These are phyloP conservation scores for Diversispora epigaea DNA, from an alignment of 192 early-diverging fungal genomes.

Conservation along the genomic window DNA sequence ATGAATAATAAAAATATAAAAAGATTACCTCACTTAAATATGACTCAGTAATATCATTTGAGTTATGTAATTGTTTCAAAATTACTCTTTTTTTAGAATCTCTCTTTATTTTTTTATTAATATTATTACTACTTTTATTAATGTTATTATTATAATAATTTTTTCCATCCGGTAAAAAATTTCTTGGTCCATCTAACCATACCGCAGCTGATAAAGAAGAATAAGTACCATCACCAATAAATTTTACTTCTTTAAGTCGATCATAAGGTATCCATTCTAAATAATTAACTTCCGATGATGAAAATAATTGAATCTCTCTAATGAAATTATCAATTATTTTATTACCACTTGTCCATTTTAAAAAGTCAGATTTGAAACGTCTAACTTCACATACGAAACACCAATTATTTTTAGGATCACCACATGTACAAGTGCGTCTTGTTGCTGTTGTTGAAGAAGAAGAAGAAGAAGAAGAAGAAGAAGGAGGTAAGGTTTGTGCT, in stretches of 20 bases:
- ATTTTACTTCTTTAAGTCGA: background rate
- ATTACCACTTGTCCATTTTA: background rate
- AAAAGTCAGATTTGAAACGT: background rate
- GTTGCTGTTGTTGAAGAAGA: background rate
- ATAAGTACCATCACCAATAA: background rate
- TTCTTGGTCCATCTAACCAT: background rate
- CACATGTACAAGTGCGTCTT: slow-evolving; percentile 3
- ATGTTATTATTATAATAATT: too few species aligned
- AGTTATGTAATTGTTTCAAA: slow-evolving; percentile 5
- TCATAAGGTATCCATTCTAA: slow-evolving; percentile 1
- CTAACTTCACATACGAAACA: slow-evolving; percentile 1
- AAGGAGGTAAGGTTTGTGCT: background rate
- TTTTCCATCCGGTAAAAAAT: background rate
- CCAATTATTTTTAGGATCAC: slow-evolving; percentile 18
- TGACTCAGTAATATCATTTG: background rate
- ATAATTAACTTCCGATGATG: background rate
- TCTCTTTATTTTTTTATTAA: background rate
- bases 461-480: background rate
- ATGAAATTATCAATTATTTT: background rate
- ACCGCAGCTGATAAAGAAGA: background rate
- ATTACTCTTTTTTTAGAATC: slow-evolving; percentile 8
- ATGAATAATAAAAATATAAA: too few species aligned
- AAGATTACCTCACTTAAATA: background rate
- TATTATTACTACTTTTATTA: background rate
- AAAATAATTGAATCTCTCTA: background rate